Percentiles rank a stretch among this genome's conserved stretches.
Evolutionary conservation across 768 basidiomycete species (phyloP).

Genomic region (Russula brevipes): DNA sequence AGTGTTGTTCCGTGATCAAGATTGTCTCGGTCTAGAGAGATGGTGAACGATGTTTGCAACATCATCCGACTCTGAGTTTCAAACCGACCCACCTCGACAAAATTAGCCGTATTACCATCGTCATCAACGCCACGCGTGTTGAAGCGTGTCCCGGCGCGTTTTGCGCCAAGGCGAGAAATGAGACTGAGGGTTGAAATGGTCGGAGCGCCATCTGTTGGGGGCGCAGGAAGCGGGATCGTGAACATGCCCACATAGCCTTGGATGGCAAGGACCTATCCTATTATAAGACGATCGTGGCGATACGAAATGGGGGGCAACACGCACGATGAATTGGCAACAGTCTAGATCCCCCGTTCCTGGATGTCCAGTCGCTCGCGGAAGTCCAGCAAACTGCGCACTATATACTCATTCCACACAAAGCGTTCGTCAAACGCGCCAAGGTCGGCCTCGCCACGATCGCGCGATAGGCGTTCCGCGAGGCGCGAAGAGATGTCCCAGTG

Average conservation of each 20-base stretch:
- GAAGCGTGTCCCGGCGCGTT: conserved; percentile 94
- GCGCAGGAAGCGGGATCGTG: conserved; percentile 70
- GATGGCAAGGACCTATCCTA: conserved; percentile 69
- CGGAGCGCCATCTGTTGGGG: conserved; percentile 68
- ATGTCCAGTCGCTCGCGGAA: conserved; percentile 77
- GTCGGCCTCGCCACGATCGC: conserved; percentile 45
- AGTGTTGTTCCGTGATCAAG: conserved; percentile 80
- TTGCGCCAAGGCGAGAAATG: conserved; percentile 87
- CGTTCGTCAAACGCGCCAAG: conserved; percentile 68
- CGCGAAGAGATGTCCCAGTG: conserved; percentile 89
- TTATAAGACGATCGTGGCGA: conserved; percentile 14
- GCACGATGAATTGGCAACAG: conserved; percentile 75
- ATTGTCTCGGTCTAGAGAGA: conserved; percentile 78
- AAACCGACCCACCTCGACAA: conserved; percentile 70
- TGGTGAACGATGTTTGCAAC: background rate
- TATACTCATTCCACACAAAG: conserved; percentile 94
- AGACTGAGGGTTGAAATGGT: conserved; percentile 70
- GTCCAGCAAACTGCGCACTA: conserved; percentile 79
- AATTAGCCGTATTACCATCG: conserved; percentile 91
- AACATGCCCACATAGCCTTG: conserved; percentile 91
- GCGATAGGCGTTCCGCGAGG: conserved; percentile 60
- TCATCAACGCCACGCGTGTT: conserved; percentile 96
- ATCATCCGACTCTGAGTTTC: background rate
- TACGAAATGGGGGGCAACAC: conserved; percentile 29
- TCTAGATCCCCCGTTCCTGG: conserved; percentile 71